Percentiles rank a stretch among this genome's conserved stretches.
Conservation (phyloP, 2,329 filamentous ascomycete species). For the Cadophora sp. region DNA sequence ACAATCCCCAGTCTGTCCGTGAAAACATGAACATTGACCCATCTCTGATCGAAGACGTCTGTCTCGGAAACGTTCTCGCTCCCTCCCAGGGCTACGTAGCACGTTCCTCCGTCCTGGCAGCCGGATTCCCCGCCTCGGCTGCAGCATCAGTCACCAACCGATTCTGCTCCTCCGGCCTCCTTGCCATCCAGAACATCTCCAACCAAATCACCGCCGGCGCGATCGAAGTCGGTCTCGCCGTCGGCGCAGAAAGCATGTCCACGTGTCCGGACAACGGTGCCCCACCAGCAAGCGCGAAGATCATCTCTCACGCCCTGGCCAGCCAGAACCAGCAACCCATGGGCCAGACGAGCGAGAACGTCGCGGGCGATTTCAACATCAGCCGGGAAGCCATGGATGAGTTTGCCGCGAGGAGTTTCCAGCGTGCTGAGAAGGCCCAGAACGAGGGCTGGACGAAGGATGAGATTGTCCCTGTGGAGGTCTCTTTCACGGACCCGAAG, state of each 20-base stretch:
- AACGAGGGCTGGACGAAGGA: constrained; percentile 85
- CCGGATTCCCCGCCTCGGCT: constrained; percentile 83
- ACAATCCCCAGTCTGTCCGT: constrained; percentile 26
- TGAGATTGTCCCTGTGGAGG: constrained; percentile 85
- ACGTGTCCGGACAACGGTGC: constrained; percentile 81
- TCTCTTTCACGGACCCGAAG: constrained; percentile 86
- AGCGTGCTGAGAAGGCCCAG: constrained; percentile 86
- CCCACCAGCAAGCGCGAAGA: constrained; percentile 76
- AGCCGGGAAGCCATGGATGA: constrained; percentile 77
- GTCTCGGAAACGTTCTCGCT: constrained; percentile 88
- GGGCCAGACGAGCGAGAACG: constrained; percentile 90
- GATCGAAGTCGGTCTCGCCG: constrained; percentile 92
- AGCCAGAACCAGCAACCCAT: constrained; percentile 97
- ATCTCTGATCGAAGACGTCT: constrained; percentile 84
- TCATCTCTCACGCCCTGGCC: constrained; percentile 78
- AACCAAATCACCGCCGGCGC: constrained; percentile 89
- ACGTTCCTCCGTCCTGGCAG: constrained; percentile 86
- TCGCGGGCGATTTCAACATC: constrained; percentile 85
- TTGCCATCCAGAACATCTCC: constrained; percentile 90
- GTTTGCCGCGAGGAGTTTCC: constrained; percentile 87
- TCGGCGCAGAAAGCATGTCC: constrained; percentile 96
- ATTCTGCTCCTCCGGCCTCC: constrained; percentile 91
- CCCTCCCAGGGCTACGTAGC: constrained; percentile 93
- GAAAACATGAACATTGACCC: constrained; percentile 61
- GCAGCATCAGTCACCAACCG: constrained; percentile 87